These are phyloP conservation scores for Pisolithus albus DNA, from an alignment of 768 basidiomycete genomes.

Conservation along the genomic window DNA sequence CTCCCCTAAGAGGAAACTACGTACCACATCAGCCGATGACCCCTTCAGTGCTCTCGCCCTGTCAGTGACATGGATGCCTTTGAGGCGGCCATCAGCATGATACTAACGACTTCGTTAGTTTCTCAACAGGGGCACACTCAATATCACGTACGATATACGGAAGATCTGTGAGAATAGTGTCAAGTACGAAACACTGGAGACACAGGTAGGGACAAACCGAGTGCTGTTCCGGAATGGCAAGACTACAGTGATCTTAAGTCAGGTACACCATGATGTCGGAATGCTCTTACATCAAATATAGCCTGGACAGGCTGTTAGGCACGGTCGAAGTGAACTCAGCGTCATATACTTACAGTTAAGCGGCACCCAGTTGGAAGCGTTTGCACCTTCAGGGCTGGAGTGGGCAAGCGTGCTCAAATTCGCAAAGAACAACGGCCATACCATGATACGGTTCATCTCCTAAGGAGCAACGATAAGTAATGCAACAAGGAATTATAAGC, in stretches of 20 bases:
- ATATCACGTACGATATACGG: constrained; percentile 22
- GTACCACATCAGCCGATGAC: constrained; percentile 68
- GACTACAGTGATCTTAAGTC: constrained; percentile 23
- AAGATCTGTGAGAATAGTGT: constrained; percentile 11
- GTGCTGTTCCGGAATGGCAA: constrained; percentile 45
- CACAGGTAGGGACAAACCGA: constrained; percentile 25
- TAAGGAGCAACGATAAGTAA: constrained; percentile 11
- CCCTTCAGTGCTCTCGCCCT: constrained; percentile 36
- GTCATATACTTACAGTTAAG: constrained; percentile 39
- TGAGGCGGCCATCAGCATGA: constrained; percentile 50
- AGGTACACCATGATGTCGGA: not conserved
- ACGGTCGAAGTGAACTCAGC: not conserved
- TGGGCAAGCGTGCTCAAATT: not conserved
- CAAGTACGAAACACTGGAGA: not conserved
- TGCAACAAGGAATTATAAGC: not conserved
- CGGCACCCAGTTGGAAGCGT: constrained; percentile 62
- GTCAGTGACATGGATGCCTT: constrained; percentile 35
- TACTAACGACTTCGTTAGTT: constrained; percentile 34
- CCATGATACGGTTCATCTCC: constrained; percentile 40
- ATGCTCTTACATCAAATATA: constrained; percentile 44
- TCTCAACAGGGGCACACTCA: too few species aligned
- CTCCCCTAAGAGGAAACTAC: constrained; percentile 7
- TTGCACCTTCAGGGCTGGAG: constrained; percentile 29
- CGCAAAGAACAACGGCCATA: constrained; percentile 5
- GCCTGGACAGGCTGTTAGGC: constrained; percentile 16